Percentiles rank a stretch among this genome's conserved stretches.
Evolutionary conservation across 2,329 filamentous ascomycete species (phyloP).

Genomic region (Calonectria henricotiae): DNA sequence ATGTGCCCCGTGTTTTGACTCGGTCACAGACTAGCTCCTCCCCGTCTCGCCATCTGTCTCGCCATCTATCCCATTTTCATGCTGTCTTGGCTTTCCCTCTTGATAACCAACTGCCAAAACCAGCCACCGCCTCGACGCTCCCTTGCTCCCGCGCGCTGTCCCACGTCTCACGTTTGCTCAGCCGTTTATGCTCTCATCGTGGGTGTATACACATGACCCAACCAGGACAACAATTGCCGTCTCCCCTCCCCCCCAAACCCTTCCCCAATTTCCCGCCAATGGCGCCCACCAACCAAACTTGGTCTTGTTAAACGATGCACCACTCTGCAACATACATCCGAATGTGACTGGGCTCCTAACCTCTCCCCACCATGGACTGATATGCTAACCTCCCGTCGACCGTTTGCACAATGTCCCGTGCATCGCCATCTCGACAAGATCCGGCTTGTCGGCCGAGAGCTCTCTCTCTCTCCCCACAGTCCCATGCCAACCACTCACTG

Average conservation of each 20-base stretch:
- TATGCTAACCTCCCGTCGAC: neutral
- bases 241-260: neutral
- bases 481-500: neutral
- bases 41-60: conserved; percentile 30
- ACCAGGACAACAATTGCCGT: neutral
- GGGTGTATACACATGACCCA: neutral
- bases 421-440: neutral
- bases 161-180: neutral
- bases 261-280: conserved; percentile 24
- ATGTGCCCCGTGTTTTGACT: conserved; percentile 36
- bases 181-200: neutral
- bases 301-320: conserved; percentile 7
- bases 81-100: conserved; percentile 9
- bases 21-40: conserved; percentile 1
- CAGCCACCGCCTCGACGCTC: neutral
- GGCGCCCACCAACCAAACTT: neutral
- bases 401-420: neutral
- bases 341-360: neutral
- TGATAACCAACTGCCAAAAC: conserved; percentile 1
- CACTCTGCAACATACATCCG: conserved; percentile 9
- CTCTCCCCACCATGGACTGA: conserved; percentile 7
- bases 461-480: neutral
- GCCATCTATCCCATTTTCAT: conserved; percentile 33
- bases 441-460: neutral
- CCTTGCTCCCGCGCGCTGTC: neutral